phyloP scores from a whole-genome alignment of 176 grass and related monocot species.

The Saccharum spontaneum region DNA sequence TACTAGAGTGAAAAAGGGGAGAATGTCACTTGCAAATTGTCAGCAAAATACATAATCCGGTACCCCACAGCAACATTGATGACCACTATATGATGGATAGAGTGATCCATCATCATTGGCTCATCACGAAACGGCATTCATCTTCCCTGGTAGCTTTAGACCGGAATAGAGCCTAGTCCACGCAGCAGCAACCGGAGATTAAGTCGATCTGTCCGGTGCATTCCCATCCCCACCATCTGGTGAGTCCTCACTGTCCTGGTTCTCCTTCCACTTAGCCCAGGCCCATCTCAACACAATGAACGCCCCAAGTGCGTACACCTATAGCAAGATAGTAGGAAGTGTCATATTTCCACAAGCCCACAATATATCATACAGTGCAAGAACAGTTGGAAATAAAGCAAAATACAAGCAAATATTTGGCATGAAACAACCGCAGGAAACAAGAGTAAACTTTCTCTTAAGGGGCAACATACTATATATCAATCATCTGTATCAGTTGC shows the following conservation, averaged over 20 bases:
- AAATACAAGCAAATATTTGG: not conserved
- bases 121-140: not conserved
- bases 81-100: not conserved
- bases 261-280: conserved; percentile 75
- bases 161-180: not conserved
- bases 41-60: conserved; percentile 9
- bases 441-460: not conserved
- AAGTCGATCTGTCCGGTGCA: not conserved
- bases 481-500: not conserved
- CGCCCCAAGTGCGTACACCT: conserved; percentile 81
- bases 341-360: not conserved
- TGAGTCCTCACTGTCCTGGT: conserved; percentile 48
- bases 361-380: not conserved
- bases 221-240: conserved; percentile 22
- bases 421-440: not conserved
- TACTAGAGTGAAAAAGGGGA: not conserved
- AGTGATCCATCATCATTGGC: not conserved
- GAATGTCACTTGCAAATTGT: not conserved
- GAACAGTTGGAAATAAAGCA: not conserved
- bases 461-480: not conserved
- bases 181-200: conserved; percentile 3
- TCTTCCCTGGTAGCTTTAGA: not conserved
- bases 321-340: not conserved
- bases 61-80: not conserved
- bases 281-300: conserved; percentile 68